Percentiles rank a stretch among this genome's conserved stretches.
Evolutionary conservation across 257 asterid genomes (phyloP).

Genomic region (Perilla frutescens): DNA sequence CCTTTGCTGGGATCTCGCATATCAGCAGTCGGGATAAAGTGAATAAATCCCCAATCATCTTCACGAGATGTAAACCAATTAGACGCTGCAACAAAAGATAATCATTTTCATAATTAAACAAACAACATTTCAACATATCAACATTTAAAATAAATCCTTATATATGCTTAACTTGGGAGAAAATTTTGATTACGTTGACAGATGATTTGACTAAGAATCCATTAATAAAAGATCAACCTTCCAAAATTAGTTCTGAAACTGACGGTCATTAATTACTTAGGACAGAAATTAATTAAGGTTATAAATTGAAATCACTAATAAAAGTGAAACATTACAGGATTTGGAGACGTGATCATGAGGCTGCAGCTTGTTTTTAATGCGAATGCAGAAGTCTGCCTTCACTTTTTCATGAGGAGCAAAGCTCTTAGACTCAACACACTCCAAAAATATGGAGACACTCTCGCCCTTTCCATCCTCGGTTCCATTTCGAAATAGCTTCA

Average conservation of each 20-base stretch:
- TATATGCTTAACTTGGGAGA: no score
- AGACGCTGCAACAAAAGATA: background rate
- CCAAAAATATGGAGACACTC: background rate
- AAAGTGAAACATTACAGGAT: no score
- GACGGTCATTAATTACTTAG: no score
- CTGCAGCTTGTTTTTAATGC: background rate
- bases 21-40: background rate
- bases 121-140: no score
- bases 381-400: background rate
- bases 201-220: no score
- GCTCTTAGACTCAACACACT: background rate
- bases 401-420: background rate
- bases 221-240: no score
- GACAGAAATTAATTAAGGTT: no score
- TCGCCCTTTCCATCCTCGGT: background rate
- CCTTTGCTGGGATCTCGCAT: background rate
- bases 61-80: background rate
- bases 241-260: no score
- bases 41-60: background rate
- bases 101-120: no score
- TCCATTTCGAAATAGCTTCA: background rate
- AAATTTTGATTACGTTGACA: no score
- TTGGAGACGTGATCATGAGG: background rate
- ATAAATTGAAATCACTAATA: no score
- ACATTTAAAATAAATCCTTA: no score